These are phyloP conservation scores for Botryobasidium botryosum DNA, from an alignment of 768 basidiomycete species.

Conservation along the genomic window DNA sequence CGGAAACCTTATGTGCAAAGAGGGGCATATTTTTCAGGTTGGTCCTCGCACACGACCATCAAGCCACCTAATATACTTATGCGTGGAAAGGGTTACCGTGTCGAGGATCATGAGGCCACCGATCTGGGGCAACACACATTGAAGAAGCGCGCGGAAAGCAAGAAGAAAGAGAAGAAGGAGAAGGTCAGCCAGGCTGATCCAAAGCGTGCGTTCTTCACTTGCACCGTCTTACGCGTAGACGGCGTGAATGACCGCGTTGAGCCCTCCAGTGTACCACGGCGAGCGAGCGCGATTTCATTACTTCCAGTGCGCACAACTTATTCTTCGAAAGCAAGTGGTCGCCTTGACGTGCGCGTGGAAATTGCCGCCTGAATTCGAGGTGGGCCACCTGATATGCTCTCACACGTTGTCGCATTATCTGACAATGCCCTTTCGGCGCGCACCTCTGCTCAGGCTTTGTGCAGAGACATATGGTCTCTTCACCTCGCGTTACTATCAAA, in stretches of 20 bases:
- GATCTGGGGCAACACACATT: constrained; percentile 44
- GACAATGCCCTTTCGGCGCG: not conserved
- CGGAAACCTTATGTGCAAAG: constrained; percentile 71
- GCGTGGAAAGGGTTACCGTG: constrained; percentile 51
- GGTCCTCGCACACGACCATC: not conserved
- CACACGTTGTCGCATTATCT: constrained; percentile 10
- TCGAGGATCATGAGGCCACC: constrained; percentile 57
- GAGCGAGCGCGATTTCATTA: constrained; percentile 60
- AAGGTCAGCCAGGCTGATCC: constrained; percentile 37
- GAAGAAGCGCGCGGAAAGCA: constrained; percentile 50
- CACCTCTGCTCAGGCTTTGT: constrained; percentile 33
- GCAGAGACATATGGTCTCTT: constrained; percentile 67
- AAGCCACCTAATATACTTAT: not conserved
- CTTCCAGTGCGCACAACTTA: constrained; percentile 67
- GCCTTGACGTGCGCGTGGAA: constrained; percentile 44
- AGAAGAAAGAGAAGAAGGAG: constrained; percentile 34
- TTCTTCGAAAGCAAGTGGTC: constrained; percentile 60
- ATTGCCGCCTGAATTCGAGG: constrained; percentile 71
- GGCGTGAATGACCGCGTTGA: not conserved
- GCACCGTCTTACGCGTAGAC: not conserved
- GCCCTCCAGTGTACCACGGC: constrained; percentile 60
- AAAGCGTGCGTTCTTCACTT: constrained; percentile 29
- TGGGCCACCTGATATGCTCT: too few relatives aligned
- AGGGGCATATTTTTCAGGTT: constrained; percentile 84
- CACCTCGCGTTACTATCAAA: constrained; percentile 45